phyloP scores from a whole-genome alignment of 179 eudicot species.

The Beta macrorhiza region DNA sequence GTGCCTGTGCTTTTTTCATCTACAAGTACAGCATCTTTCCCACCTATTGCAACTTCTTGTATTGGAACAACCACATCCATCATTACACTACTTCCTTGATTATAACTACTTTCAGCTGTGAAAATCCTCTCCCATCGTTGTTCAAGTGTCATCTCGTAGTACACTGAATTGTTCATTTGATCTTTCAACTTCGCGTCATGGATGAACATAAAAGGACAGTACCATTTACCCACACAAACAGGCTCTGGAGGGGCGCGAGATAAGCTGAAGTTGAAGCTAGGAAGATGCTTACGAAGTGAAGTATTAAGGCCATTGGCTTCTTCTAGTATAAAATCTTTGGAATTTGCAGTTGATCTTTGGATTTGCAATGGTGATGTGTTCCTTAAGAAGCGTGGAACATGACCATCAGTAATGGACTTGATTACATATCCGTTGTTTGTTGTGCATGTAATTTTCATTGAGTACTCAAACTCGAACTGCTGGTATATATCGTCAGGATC shows the following conservation, averaged over 20 bases:
- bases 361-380: conserved; percentile 34
- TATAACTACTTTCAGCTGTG: conserved; percentile 24
- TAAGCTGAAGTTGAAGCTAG: conserved; percentile 38
- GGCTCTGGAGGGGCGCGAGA: conserved; percentile 30
- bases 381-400: conserved; percentile 48
- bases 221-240: conserved; percentile 60
- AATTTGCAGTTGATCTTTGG: conserved; percentile 20
- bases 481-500: conserved; percentile 53
- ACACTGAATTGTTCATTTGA: conserved; percentile 48
- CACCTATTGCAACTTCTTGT: conserved; percentile 37
- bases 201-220: conserved; percentile 64
- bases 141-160: conserved; percentile 63
- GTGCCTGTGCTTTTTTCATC: conserved; percentile 31
- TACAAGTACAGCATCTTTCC: conserved; percentile 31
- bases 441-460: conserved; percentile 10
- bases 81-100: conserved; percentile 29
- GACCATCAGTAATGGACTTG: conserved; percentile 40
- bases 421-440: conserved; percentile 31
- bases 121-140: conserved; percentile 64
- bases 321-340: conserved; percentile 30
- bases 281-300: conserved; percentile 45
- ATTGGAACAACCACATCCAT: conserved; percentile 38
- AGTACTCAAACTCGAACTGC: conserved; percentile 41
- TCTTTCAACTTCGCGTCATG: conserved; percentile 41
- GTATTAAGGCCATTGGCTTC: conserved; percentile 50